Percentiles rank a stretch among this genome's conserved stretches.
Conservation (phyloP, 2,329 filamentous ascomycete species). For the Arthroderma sp. region DNA sequence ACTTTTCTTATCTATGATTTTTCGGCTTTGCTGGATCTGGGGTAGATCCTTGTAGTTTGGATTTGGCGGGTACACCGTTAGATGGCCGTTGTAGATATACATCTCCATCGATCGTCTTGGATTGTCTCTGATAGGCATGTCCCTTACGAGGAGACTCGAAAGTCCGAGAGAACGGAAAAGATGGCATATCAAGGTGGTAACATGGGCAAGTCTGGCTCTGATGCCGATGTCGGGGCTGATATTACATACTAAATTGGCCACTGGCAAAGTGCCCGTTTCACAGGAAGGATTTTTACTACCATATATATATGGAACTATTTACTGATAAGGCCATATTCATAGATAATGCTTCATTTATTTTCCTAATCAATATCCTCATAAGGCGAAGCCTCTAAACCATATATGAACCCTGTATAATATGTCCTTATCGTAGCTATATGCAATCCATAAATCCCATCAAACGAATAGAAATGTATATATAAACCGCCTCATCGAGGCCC, state of each 20-base stretch:
- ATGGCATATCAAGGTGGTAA: too few relatives aligned
- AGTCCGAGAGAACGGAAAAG: too few relatives aligned
- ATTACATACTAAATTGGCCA: too few relatives aligned
- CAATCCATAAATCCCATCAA: neutral
- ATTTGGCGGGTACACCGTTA: neutral
- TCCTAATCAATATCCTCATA: neutral
- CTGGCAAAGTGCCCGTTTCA: too few relatives aligned
- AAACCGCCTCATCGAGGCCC: neutral
- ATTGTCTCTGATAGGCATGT: neutral
- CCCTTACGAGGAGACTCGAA: too few relatives aligned
- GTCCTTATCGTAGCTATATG: neutral
- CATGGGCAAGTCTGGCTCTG: too few relatives aligned
- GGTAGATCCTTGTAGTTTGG: neutral
- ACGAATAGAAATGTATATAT: neutral
- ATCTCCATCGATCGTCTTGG: neutral
- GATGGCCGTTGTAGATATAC: neutral
- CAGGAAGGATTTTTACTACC: too few relatives aligned
- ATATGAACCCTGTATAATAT: too few relatives aligned
- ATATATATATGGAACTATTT: too few relatives aligned
- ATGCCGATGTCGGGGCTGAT: neutral
- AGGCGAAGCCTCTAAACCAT: neutral
- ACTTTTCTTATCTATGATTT: neutral
- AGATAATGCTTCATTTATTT: neutral
- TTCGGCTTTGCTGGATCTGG: neutral
- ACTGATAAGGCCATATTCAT: too few relatives aligned